Evolutionary conservation across 768 basidiomycete species (phyloP).

Genomic region (Trametopsis cervina): DNA sequence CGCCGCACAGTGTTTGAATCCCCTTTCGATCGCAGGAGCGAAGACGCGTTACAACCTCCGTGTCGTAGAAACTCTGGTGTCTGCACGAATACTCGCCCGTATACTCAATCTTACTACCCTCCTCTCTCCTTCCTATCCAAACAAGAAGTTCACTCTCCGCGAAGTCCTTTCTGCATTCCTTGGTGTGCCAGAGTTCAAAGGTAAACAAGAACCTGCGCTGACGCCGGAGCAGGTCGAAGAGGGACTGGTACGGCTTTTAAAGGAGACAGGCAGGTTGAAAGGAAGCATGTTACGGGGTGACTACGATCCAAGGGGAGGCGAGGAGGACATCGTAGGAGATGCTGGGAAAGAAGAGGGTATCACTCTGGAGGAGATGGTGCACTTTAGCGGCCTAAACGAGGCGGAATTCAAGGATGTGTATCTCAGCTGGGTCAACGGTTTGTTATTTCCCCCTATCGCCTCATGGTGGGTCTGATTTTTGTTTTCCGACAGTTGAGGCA

Average conservation of each 20-base stretch:
- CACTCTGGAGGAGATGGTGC: conserved; percentile 69
- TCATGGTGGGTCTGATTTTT: background rate
- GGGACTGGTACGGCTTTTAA: conserved; percentile 40
- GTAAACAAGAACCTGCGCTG: conserved; percentile 35
- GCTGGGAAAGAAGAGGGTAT: conserved; percentile 38
- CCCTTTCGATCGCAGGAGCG: conserved; percentile 43
- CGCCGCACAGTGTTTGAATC: too few species aligned
- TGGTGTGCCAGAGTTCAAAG: conserved; percentile 17
- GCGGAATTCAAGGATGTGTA: conserved; percentile 59
- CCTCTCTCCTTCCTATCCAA: conserved; percentile 15
- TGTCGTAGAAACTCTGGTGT: conserved; percentile 84
- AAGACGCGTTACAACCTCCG: conserved; percentile 82
- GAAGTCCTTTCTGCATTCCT: conserved; percentile 57
- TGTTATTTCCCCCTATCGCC: conserved; percentile 24
- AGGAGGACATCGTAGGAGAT: conserved; percentile 45
- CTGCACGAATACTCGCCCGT: conserved; percentile 65
- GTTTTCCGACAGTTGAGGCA: conserved; percentile 53
- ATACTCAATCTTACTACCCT: conserved; percentile 39
- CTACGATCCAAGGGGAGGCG: too few species aligned
- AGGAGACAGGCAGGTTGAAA: conserved; percentile 46
- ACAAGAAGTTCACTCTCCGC: conserved; percentile 54
- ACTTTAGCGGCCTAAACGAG: conserved; percentile 48
- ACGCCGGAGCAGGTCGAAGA: conserved; percentile 37
- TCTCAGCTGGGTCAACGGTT: conserved; percentile 76
- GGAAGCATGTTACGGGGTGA: conserved; percentile 33